Evolutionary conservation across 805 yeast genomes (phyloP).

Genomic region (Saturnispora ahearnii): DNA sequence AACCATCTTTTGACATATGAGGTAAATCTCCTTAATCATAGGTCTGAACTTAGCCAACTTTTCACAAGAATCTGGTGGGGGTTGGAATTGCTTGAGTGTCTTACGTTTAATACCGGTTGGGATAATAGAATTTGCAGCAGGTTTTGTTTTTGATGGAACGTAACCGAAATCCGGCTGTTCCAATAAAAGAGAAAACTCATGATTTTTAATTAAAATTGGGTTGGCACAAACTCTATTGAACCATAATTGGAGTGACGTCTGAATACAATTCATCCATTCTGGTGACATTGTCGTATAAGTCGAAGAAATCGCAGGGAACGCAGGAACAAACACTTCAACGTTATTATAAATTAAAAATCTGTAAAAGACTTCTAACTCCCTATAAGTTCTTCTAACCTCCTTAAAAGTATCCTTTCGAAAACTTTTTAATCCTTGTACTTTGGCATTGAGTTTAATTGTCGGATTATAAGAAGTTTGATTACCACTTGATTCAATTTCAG

Average conservation of each 20-base stretch:
- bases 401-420: constrained; percentile 63
- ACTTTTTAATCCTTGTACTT: constrained; percentile 51
- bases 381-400: constrained; percentile 71
- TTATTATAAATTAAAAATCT: constrained; percentile 71
- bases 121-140: constrained; percentile 33
- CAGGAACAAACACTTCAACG: constrained; percentile 89
- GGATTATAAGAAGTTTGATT: constrained; percentile 61
- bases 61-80: constrained; percentile 81
- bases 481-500: constrained; percentile 61
- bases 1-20: constrained; percentile 45
- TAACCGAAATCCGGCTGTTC: constrained; percentile 32
- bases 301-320: constrained; percentile 67
- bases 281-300: constrained; percentile 78
- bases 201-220: constrained; percentile 78
- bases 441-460: constrained; percentile 60
- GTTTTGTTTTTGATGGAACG: constrained; percentile 32
- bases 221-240: constrained; percentile 62
- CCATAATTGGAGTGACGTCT: constrained; percentile 71
- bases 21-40: constrained; percentile 65
- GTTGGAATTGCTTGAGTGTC: constrained; percentile 83
- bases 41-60: constrained; percentile 86
- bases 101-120: constrained; percentile 85
- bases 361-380: constrained; percentile 68
- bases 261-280: constrained; percentile 59
- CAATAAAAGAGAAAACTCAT: constrained; percentile 71